phyloP scores from a whole-genome alignment of 345 rosid species.

The Murraya koenigii region DNA sequence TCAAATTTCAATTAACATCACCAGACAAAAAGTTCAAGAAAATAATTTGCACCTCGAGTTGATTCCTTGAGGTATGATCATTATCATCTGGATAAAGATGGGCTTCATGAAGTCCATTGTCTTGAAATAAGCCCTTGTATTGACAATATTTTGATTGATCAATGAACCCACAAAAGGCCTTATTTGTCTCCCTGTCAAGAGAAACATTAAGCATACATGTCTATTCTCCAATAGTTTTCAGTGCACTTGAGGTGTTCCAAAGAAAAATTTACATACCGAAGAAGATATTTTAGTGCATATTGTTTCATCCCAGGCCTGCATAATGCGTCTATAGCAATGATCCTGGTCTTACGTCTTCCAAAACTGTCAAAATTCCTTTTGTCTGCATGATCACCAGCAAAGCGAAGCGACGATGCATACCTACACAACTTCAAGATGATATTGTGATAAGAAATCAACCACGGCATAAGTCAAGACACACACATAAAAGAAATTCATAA shows the following conservation, averaged over 20 bases:
- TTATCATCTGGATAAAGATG: slow-evolving; percentile 23
- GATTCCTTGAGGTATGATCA: slow-evolving; percentile 19
- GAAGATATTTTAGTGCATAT: slow-evolving; percentile 41
- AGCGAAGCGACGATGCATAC: slow-evolving; percentile 91
- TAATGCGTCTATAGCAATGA: slow-evolving; percentile 85
- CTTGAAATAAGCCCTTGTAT: slow-evolving; percentile 31
- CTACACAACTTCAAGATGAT: slow-evolving; percentile 36
- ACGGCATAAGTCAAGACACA: slow-evolving; percentile 8
- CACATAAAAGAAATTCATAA: not conserved
- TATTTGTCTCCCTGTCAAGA: slow-evolving; percentile 72
- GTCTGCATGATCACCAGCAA: slow-evolving; percentile 75
- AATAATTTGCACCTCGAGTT: slow-evolving; percentile 25
- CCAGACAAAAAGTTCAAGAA: not conserved
- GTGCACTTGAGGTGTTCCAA: not conserved
- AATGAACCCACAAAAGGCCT: slow-evolving; percentile 88
- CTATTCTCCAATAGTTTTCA: not conserved
- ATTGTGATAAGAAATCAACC: slow-evolving; percentile 18
- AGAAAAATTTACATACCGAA: slow-evolving; percentile 53
- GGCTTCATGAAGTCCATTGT: slow-evolving; percentile 23
- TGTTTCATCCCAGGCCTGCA: slow-evolving; percentile 61
- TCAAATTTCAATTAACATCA: not conserved
- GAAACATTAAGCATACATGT: slow-evolving; percentile 11
- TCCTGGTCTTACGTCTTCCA: slow-evolving; percentile 62
- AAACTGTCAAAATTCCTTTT: slow-evolving; percentile 49
- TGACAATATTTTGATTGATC: slow-evolving; percentile 43